Base-by-base conservation (phyloP, 148 eudicot species). In the Silene conica region DNA sequence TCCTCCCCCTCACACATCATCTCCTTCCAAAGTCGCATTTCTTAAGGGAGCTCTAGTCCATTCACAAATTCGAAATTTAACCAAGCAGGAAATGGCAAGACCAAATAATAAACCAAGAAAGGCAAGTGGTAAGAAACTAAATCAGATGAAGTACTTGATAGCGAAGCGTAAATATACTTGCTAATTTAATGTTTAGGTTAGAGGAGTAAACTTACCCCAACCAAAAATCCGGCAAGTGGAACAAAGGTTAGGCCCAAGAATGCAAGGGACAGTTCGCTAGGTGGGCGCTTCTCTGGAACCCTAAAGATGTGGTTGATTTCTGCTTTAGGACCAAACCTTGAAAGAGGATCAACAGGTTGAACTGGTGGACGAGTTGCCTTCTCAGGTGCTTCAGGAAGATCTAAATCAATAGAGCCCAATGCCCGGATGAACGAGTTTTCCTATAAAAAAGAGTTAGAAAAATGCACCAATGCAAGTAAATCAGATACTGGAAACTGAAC, bases 241-340 rank as follows among this genome's bases (percentile, higher is more conserved):
- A 92, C 71, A 65, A 92, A 74, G 73, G 90, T 79, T 56, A 95
- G 87, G 69, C 89, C 93, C 86, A 83, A 80, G 84, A 95, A 95
- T 70, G 79, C 83, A 78, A 87, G 84, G 78, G 97, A 92, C 23
- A 95, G 83, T 77, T 87, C 88, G 70, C 78, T 84, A 69, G 92
- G 81, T 52, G 98, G 98, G 61, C 84, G 87, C 84, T 90, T 95
- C 68, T 95, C 98, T 28, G 97, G 92, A 81, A 70, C 41, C 79
- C 98, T 85, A 75, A 95, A 95, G 46, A 95, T 90, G 81, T 95
- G 97, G 13, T 82, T n/a, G 56, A 95, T 95, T 82, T 95, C 98
- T 65, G 88, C 89, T 83, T 92, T 90, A 71, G 98, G 97, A 64
- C 87, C 92, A 79, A 80, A 92, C 85, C 93, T 92, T 16, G 84